phyloP scores from a whole-genome alignment of 257 asterid species.

The Solanum lignicaule region DNA sequence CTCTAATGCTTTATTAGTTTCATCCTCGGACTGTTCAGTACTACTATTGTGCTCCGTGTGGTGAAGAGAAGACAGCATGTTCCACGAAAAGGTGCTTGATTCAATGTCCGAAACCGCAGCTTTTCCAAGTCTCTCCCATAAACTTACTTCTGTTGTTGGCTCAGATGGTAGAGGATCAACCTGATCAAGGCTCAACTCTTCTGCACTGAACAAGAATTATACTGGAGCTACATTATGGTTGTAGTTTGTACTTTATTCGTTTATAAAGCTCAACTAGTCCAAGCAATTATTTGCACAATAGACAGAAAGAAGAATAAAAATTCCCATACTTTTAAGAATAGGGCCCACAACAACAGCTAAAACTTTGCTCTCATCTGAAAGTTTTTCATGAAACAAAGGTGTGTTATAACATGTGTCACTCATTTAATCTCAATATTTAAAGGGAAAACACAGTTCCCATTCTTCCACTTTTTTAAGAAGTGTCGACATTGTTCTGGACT shows the following conservation, averaged over 20 bases:
- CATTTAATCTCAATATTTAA: background rate
- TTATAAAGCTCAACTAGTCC: background rate
- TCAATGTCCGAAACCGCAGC: constrained; percentile 81
- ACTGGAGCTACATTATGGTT: background rate
- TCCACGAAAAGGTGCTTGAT: constrained; percentile 78
- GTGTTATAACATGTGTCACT: background rate
- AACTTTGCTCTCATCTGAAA: background rate
- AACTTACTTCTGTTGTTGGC: constrained; percentile 56
- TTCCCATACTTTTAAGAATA: background rate
- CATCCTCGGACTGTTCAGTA: constrained; percentile 92
- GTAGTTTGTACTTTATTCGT: background rate
- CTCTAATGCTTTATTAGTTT: constrained; percentile 80
- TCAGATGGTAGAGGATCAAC: constrained; percentile 42
- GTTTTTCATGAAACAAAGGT: background rate
- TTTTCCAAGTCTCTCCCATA: constrained; percentile 95
- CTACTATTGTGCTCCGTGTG: constrained; percentile 83
- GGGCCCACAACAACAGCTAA: background rate
- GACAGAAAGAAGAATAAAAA: background rate
- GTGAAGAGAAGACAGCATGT: constrained; percentile 79
- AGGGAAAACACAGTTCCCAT: background rate
- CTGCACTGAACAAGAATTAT: constrained; percentile 42
- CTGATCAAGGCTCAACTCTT: constrained; percentile 35
- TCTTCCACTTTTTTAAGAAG: background rate
- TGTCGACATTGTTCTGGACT: background rate
- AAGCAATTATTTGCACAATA: background rate